Base-by-base conservation (phyloP, 371 early-diverging fungal species). In the Haplosporangium sp. region DNA sequence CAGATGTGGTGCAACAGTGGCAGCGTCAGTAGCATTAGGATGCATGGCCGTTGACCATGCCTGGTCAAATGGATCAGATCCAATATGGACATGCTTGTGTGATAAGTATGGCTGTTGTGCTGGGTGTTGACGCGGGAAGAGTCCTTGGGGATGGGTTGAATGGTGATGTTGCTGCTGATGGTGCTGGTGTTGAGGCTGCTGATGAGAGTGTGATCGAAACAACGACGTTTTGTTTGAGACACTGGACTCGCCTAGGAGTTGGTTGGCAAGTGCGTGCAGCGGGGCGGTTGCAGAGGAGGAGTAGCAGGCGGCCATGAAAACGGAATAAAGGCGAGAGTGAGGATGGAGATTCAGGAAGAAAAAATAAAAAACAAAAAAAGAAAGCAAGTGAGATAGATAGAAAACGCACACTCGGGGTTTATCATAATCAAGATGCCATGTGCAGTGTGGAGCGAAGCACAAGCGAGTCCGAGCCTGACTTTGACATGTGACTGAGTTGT, bases 191-290 rank as follows among this genome's bases (percentile, higher is more conserved):
- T 6, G 53, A 8, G 2, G 59, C 9, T 52, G 21, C 43, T 2
- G 36, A n/a, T 21, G 58, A 12, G 20, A 50, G 7, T 40, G 45
- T 21, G 65, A 50, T 9, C 67, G 62, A 43, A 69, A 55, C 20
- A 37, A 51, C 23, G 71, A 63, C 10, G 68, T 23, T 53, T 76
- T 76, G 14, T 64, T 50, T 1, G 71, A 45, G 52, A 63, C 61
- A 59, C 67, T 59, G 6, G 75, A 75, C 36, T 76, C 77, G 14
- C 77, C 77, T 40, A 76, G 68, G 48, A 76, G 37, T 36, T 67
- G 65, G 61, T 59, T 76, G 11, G 77, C 77, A 23, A 76, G 64
- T 7, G 61, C 68, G 48, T 76, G 71, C 40, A 76, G 42, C 3
- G 77, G 77, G 11, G 77, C 76, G 10, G 63, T 54, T n/a, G 56